Base-by-base conservation (phyloP, 2,329 filamentous ascomycete species). In the Harringtonia lauricola region DNA sequence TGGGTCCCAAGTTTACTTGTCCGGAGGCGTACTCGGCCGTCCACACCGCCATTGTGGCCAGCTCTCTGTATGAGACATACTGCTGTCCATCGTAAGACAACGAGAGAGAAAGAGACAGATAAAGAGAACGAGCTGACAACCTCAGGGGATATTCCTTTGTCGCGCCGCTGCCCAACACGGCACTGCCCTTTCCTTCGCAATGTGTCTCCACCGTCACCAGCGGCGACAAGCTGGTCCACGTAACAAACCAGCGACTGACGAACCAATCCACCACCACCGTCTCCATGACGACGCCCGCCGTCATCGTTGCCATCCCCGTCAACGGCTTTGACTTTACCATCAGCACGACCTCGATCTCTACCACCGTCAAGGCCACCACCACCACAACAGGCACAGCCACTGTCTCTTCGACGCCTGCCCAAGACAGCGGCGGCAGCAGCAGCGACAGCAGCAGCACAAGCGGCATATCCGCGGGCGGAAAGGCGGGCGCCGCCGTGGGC, bases 231-330 rank as follows among this genome's bases (percentile, higher is more conserved):
- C 28, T 47, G 14, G 17, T 10, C 14, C 28, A 41, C 38, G 15
- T 47, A 8, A 37, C 34, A 2, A 19, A 15, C n/a, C 30, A 39
- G 29, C 34, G 30, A 3, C 14, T 19, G 29, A 15, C 22, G 4
- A 31, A 31, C 19, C 42, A 41, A 19, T 34, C 35, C 31, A 44
- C 39, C 6, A 21, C 39, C 28, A 42, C 38, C 1, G 24, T 26
- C 12, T 22, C 36, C 19, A 44, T 47, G 42, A 41, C 29, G 2
- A 28, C 34, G 3, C 19, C 36, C 2, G 45, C 45, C 14, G 41
- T 36, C 4, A 35, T 47, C 4, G 44, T 41, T 40, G 45, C 45
- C 22, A 42, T 47, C 17, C 45, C 45, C 12, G 39, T 44, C 39
- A 47, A 47, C 29, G 42, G 45, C 35, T 47, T 44, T 17, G 17